phyloP scores from a whole-genome alignment of 2,329 filamentous ascomycete species.

The Trichophaea hybrida region DNA sequence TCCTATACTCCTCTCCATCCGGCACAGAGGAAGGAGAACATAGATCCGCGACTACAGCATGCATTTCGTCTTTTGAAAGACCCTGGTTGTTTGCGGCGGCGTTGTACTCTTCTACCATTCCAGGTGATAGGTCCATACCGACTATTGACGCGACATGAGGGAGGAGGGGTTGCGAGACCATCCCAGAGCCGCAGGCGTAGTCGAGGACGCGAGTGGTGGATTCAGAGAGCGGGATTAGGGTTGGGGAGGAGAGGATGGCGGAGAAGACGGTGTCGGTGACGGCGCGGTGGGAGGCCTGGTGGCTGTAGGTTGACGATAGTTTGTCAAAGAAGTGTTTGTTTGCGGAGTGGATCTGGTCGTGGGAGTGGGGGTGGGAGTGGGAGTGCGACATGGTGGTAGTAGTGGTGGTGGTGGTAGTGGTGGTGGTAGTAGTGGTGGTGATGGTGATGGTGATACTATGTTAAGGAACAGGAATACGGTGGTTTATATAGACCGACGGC shows the following conservation, averaged over 20 bases:
- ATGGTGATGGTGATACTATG: too few species aligned
- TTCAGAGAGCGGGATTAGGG: slow-evolving; percentile 3
- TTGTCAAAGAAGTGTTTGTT: not conserved
- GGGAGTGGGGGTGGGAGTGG: not conserved
- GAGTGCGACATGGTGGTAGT: not conserved
- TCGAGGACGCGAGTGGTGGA: slow-evolving; percentile 40
- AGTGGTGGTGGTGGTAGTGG: not conserved
- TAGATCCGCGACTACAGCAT: slow-evolving; percentile 45
- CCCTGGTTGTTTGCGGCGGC: slow-evolving; percentile 40
- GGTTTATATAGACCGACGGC: too few species aligned
- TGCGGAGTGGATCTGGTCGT: not conserved
- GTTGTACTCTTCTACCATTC: slow-evolving; percentile 58
- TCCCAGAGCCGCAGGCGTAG: slow-evolving; percentile 61
- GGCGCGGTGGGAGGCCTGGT: not conserved
- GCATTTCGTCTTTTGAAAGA: slow-evolving; percentile 40
- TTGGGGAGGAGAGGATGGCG: not conserved
- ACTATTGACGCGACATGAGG: slow-evolving; percentile 35
- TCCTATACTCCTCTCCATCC: slow-evolving; percentile 45
- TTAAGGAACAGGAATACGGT: too few species aligned
- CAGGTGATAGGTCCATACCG: slow-evolving; percentile 56
- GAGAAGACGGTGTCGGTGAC: not conserved
- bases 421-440: not conserved
- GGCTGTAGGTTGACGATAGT: not conserved
- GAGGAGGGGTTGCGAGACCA: slow-evolving; percentile 46
- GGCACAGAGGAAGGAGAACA: slow-evolving; percentile 37